Evolutionary conservation across 2,329 filamentous ascomycete genomes (phyloP), one percentile per base, ranked within the genome.

Genomic region (Ciborinia camelliae): DNA sequence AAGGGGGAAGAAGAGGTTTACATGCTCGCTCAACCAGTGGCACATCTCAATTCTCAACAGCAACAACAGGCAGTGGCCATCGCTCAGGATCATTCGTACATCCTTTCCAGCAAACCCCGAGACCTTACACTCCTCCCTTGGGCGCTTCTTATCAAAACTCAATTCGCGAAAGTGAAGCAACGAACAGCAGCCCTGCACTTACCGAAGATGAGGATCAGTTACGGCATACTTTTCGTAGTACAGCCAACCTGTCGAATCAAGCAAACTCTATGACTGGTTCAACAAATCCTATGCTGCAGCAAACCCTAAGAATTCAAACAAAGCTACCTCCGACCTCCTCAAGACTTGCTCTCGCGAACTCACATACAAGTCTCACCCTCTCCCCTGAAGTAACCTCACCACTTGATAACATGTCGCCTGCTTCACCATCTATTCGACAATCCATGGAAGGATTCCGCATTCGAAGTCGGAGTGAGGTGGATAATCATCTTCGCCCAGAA

Each of bases 31-130:
- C 85, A 2, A 81, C 84, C 63, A 86, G 84, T 71, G 84, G 82
- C 64, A 80, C 81, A 59, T 75, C 73, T 30, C 83, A 86, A 71
- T 76, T 79, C 68, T 86, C 84, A 12, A 79, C 84, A 62, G 80
- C 82, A 9, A 85, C 84, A 32, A 81, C 80, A 58, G 81, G 78
- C 67, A 86, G 84, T 70, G 80, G 75, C 50, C 75, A 73, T 62
- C 70, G 74, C 28, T 65, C 73, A 35, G 75, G 71, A 58, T 73
- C 79, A 39, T 88, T 88, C 71, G 80, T 87, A 26, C 86, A 88
- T 72, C 86, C 86, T 32, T 88, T 87, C 69, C 84, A 87, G 73
- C 86, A 88, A 76, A 86, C 80, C 10, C 86, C 86, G 39, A 81
- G 84, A 48, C 84, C 84, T 1, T 82, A 84, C 53, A 86, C 85